Evolutionary conservation across 805 yeast genomes (phyloP).

Genomic region (Candida maris): DNA sequence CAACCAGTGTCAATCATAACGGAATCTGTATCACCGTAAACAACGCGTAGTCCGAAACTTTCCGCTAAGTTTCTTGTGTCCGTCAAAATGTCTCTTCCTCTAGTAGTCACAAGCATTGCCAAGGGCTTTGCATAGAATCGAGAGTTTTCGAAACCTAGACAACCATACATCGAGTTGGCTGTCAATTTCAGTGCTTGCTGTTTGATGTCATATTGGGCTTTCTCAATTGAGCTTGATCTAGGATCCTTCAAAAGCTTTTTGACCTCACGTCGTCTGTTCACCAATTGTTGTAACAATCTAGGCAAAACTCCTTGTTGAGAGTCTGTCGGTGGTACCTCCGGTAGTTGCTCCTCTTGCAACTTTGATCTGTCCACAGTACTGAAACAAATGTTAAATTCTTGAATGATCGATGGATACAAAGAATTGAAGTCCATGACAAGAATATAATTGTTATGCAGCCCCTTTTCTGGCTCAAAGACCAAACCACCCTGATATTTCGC

Average conservation of each 20-base stretch:
- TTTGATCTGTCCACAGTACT: conserved; percentile 79
- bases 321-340: conserved; percentile 60
- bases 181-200: conserved; percentile 95
- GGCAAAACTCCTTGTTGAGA: conserved; percentile 81
- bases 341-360: conserved; percentile 56
- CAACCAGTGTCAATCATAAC: conserved; percentile 95
- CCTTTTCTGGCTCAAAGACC: conserved; percentile 95
- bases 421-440: conserved; percentile 98
- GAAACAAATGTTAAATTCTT: conserved; percentile 94
- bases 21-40: conserved; percentile 98
- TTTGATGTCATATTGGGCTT: conserved; percentile 86
- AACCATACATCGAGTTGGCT: conserved; percentile 99
- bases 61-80: conserved; percentile 93
- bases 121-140: conserved; percentile 94
- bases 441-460: conserved; percentile 82
- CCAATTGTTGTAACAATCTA: conserved; percentile 73
- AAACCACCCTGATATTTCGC: conserved; percentile 46
- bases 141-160: conserved; percentile 88
- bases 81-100: conserved; percentile 93
- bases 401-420: conserved; percentile 93
- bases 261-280: conserved; percentile 88
- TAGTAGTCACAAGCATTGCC: conserved; percentile 91
- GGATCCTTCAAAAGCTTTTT: conserved; percentile 80
- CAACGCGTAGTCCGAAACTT: conserved; percentile 73
- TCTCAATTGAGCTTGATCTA: conserved; percentile 56